phyloP scores from a whole-genome alignment of 768 basidiomycete genomes.

The Tulasnella sp. region DNA sequence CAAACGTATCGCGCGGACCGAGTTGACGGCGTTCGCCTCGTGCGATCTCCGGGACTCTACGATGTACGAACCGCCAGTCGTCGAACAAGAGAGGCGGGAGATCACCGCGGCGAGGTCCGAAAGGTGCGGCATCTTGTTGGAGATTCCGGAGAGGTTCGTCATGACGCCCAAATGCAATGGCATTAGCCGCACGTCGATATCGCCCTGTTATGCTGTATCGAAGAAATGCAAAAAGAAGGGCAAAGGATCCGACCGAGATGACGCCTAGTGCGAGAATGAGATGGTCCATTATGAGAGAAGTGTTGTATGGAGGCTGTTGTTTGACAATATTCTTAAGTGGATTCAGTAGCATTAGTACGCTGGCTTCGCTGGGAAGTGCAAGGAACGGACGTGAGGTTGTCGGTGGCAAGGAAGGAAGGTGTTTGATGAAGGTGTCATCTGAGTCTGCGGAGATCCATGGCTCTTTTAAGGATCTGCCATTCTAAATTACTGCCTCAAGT shows the following conservation, averaged over 20 bases:
- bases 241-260: neutral
- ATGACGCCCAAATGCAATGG: neutral
- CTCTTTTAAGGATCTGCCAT: neutral
- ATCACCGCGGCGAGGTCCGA: neutral
- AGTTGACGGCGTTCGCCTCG: neutral
- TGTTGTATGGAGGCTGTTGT: neutral
- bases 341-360: neutral
- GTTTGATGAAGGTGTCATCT: neutral
- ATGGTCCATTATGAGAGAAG: neutral
- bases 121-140: neutral
- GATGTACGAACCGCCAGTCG: neutral
- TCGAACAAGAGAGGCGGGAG: neutral
- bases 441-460: neutral
- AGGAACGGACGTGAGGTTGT: neutral
- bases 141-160: neutral
- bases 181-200: neutral
- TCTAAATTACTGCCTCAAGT: neutral
- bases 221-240: neutral
- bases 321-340: neutral
- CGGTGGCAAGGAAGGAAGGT: neutral
- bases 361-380: neutral
- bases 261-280: neutral
- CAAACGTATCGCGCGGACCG: neutral
- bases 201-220: neutral
- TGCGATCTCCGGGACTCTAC: neutral